Evolutionary conservation across 768 basidiomycete species (phyloP).

Genomic region (Suillus sp.): DNA sequence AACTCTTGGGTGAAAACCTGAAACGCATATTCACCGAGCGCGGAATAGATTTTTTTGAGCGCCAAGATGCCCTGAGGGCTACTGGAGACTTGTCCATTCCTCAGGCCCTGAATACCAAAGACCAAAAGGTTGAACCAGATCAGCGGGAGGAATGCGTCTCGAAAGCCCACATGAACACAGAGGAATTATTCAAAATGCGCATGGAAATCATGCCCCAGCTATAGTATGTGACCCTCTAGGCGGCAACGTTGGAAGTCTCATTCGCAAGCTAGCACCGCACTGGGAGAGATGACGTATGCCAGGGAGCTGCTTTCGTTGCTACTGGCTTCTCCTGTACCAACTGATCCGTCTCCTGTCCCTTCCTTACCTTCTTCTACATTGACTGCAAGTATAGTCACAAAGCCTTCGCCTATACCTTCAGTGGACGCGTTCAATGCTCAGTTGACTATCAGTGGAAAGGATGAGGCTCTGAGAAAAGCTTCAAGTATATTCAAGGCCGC

Average conservation of each 20-base stretch:
- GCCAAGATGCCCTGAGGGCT: conserved; percentile 33
- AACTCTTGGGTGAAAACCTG: conserved; percentile 64
- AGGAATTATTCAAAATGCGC: conserved; percentile 75
- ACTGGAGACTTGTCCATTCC: conserved; percentile 26
- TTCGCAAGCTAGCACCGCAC: conserved; percentile 53
- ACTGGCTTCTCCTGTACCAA: conserved; percentile 44
- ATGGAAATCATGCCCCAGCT: conserved; percentile 70
- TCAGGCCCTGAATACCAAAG: conserved; percentile 28
- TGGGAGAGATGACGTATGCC: conserved; percentile 80
- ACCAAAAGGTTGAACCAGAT: conserved; percentile 32
- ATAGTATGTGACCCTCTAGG: conserved; percentile 51
- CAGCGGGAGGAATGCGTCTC: conserved; percentile 25
- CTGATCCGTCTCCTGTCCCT: conserved; percentile 33
- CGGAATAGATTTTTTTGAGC: conserved; percentile 75
- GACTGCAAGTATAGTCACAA: conserved; percentile 65
- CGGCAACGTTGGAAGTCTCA: not conserved
- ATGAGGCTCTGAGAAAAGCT: conserved; percentile 76
- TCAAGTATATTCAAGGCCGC: conserved; percentile 70
- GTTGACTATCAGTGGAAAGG: conserved; percentile 75
- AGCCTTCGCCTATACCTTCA: conserved; percentile 64
- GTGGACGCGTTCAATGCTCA: conserved; percentile 75
- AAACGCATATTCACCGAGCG: conserved; percentile 73
- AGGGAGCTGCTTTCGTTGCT: conserved; percentile 67
- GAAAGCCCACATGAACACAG: conserved; percentile 61
- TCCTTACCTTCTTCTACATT: conserved; percentile 41